Evolutionary conservation across 306 rosid species (phyloP).

Genomic region (Luffa aegyptiaca): DNA sequence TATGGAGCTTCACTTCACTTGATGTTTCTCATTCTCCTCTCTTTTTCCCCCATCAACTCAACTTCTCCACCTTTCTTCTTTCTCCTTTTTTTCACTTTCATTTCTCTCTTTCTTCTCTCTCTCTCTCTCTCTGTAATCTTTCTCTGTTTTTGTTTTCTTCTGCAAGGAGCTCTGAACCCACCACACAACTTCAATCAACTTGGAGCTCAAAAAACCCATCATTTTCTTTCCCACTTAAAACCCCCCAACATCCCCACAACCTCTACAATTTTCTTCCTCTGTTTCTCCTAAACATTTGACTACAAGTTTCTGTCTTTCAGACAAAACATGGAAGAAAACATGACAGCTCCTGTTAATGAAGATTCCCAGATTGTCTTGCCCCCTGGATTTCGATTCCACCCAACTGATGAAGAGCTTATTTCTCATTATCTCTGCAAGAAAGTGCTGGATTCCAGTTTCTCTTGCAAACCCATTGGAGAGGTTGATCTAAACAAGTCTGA

Average conservation of each 20-base stretch:
- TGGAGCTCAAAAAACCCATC: not conserved
- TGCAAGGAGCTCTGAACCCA: conserved; percentile 1
- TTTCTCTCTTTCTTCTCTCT: not conserved
- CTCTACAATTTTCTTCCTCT: not conserved
- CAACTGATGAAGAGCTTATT: conserved; percentile 90
- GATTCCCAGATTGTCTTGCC: conserved; percentile 63
- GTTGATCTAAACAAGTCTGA: conserved; percentile 90
- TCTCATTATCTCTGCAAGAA: conserved; percentile 60
- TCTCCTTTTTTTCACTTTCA: not conserved
- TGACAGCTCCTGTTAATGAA: conserved; percentile 21
- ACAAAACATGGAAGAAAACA: conserved; percentile 36
- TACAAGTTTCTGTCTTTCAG: not conserved
- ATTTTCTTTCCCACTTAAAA: not conserved
- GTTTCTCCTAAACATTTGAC: not conserved
- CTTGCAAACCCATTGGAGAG: conserved; percentile 75
- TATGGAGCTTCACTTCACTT: not conserved
- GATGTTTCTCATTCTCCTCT: not conserved
- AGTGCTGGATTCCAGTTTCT: conserved; percentile 44
- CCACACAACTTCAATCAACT: not conserved
- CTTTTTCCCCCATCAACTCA: not conserved
- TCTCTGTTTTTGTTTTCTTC: not conserved
- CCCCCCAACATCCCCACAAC: not conserved
- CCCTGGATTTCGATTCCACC: conserved; percentile 82
- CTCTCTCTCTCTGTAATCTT: not conserved
- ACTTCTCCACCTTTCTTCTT: conserved; percentile 1